Evolutionary conservation across 2,329 filamentous ascomycete genomes (phyloP), one percentile per base, ranked within the genome.

Genomic region (Sarocladiaceae sp.): DNA sequence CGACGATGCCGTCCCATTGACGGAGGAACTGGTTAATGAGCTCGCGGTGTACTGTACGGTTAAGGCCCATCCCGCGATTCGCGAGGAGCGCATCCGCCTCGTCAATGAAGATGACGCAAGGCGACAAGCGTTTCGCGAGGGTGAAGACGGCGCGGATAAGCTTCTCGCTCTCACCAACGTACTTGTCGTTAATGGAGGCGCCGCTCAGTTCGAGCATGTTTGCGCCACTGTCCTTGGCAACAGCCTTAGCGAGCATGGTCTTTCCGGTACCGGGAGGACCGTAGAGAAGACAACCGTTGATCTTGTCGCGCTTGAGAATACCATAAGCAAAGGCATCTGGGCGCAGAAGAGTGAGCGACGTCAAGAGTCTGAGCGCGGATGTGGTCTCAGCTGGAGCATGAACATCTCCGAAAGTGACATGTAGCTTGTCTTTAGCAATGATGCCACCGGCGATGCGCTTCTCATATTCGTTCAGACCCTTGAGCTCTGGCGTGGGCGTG

Each of bases 281-380:
- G 61, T 96, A 96, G 0, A 96, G 75, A 1, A 96, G 80, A 46
- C 94, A 84, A 13, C 94, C 94, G 0, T 92, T 89, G 47, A 99
- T 95, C 60, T 90, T 88, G 64, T 97, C 92, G 1, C 85, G 90
- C 2, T 91, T 88, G 12, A 99, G 79, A 3, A 99, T 90, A 68
- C 94, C 94, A 60, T 99, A 99, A 11, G 85, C 86, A 70, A 97
- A 99, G n/a, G 92, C 93, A 56, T 97, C 92, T 0, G 94, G 94
- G 0, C 93, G 84, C 49, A 90, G 77, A 4, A 99, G 77, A 0
- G 92, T 94, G 17, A 99, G 75, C 1, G 89, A 90, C 0, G 94
- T 99, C 49, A 97, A 78, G 4, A 90, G 90, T 65, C 93, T 91
- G 52, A 99, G 77, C 1, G 92, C 88, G 20, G 94, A 89, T 26